Evolutionary conservation across 108 stramenopile genomes (phyloP).

Genomic region (Skeletonema costatum): DNA sequence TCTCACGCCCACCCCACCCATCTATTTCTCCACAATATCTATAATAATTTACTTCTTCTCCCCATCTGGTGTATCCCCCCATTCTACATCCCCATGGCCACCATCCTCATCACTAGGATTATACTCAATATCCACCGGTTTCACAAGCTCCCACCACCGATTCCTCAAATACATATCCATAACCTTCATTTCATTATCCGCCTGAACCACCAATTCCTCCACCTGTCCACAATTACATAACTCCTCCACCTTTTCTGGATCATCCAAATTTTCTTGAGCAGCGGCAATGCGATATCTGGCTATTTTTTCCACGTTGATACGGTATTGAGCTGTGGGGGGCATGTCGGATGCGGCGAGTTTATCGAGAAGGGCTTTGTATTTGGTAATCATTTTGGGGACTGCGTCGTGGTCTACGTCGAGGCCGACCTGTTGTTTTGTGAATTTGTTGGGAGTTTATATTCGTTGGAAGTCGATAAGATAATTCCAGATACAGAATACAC

Average conservation of each 20-base stretch:
- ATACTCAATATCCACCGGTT: constrained; percentile 59
- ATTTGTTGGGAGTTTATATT: background rate
- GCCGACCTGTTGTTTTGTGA: constrained; percentile 59
- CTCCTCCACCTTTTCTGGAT: constrained; percentile 88
- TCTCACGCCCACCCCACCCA: background rate
- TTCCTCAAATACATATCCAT: constrained; percentile 86
- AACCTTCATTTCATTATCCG: constrained; percentile 89
- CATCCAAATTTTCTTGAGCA: constrained; percentile 69
- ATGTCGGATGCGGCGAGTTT: constrained; percentile 83
- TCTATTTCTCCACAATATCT: background rate
- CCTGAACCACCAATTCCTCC: constrained; percentile 91
- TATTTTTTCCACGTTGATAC: constrained; percentile 83
- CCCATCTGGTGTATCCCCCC: constrained; percentile 45
- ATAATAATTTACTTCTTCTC: constrained; percentile 21
- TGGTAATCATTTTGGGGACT: constrained; percentile 77
- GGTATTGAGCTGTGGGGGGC: constrained; percentile 86
- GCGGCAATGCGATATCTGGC: constrained; percentile 77
- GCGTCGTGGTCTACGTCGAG: constrained; percentile 86
- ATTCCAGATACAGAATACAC: background rate
- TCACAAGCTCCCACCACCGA: constrained; percentile 78
- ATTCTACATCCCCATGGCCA: constrained; percentile 51
- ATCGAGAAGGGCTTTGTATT: constrained; percentile 86
- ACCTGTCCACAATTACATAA: constrained; percentile 89
- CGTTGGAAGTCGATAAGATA: too few species aligned
- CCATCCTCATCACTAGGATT: constrained; percentile 58